Conservation (phyloP, 2,329 filamentous ascomycete species). For the Penicillium oxalicum region DNA sequence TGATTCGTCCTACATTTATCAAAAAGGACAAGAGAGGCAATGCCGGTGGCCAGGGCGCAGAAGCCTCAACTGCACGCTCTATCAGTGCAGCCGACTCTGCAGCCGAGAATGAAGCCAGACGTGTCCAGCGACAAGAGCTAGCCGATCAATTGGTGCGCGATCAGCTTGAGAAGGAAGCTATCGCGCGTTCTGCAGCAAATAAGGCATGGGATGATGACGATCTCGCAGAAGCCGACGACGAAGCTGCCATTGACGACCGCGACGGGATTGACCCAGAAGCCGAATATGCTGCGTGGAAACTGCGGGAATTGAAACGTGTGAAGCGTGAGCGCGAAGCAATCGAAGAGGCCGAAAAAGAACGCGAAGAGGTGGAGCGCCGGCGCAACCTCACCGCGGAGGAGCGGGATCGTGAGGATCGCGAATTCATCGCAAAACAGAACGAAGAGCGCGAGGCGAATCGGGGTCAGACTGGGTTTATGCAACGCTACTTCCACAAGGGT, state of each 20-base stretch:
- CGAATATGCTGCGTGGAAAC: conserved; percentile 87
- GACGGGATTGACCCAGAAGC: conserved; percentile 82
- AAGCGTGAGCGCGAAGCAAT: conserved; percentile 82
- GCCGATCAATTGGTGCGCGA: conserved; percentile 79
- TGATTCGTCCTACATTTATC: conserved; percentile 62
- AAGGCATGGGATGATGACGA: conserved; percentile 75
- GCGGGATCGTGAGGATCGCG: conserved; percentile 75
- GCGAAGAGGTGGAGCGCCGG: conserved; percentile 81
- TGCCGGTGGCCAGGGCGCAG: conserved; percentile 19
- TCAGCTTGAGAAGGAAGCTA: conserved; percentile 75
- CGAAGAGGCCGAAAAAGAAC: conserved; percentile 74
- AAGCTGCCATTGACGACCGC: conserved; percentile 77
- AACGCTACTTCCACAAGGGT: conserved; percentile 94
- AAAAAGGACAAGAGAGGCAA: conserved; percentile 56
- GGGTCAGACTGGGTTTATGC: conserved; percentile 83
- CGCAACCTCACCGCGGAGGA: conserved; percentile 83
- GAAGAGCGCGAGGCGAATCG: conserved; percentile 67
- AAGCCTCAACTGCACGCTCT: conserved; percentile 13
- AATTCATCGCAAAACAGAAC: conserved; percentile 68
- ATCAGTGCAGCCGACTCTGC: conserved; percentile 27
- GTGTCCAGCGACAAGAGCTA: conserved; percentile 58
- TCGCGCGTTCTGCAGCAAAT: conserved; percentile 66
- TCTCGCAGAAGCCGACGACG: conserved; percentile 59
- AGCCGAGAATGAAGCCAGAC: conserved; percentile 38
- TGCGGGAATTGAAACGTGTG: conserved; percentile 82